phyloP scores from a whole-genome alignment of 805 yeast genomes.

The Candida ortonii region DNA sequence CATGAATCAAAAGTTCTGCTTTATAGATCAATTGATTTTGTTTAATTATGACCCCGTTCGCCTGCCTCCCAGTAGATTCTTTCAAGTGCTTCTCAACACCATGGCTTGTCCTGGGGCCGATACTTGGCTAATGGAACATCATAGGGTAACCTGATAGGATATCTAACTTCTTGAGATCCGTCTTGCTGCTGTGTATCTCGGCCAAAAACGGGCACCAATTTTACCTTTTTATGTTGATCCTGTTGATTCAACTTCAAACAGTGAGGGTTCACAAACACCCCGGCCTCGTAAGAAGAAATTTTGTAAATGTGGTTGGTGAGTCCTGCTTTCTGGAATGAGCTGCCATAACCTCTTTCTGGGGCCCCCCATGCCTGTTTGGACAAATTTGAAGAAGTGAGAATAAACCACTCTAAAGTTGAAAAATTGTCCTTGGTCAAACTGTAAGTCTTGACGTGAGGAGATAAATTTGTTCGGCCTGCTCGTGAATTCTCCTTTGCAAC shows the following conservation, averaged over 20 bases:
- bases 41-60: background rate
- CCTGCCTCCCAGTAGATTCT: constrained; percentile 8
- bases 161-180: constrained; percentile 9
- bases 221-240: constrained; percentile 7
- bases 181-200: constrained; percentile 27
- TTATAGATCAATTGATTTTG: constrained; percentile 1
- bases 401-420: constrained; percentile 58
- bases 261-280: constrained; percentile 44
- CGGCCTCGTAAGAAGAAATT: constrained; percentile 51
- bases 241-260: constrained; percentile 15
- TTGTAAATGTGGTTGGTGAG: constrained; percentile 27
- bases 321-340: constrained; percentile 9
- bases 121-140: constrained; percentile 49
- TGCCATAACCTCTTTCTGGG: constrained; percentile 27
- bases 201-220: constrained; percentile 44
- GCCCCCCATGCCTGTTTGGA: constrained; percentile 83
- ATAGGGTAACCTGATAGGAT: constrained; percentile 52
- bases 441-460: constrained; percentile 66
- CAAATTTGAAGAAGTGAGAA: constrained; percentile 72
- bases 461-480: constrained; percentile 27
- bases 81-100: constrained; percentile 37
- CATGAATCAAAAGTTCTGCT: background rate
- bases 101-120: constrained; percentile 41
- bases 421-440: constrained; percentile 51
- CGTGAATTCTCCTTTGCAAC: constrained; percentile 26